Conservation (phyloP, 306 rosid species). For the Prunus salicina region DNA sequence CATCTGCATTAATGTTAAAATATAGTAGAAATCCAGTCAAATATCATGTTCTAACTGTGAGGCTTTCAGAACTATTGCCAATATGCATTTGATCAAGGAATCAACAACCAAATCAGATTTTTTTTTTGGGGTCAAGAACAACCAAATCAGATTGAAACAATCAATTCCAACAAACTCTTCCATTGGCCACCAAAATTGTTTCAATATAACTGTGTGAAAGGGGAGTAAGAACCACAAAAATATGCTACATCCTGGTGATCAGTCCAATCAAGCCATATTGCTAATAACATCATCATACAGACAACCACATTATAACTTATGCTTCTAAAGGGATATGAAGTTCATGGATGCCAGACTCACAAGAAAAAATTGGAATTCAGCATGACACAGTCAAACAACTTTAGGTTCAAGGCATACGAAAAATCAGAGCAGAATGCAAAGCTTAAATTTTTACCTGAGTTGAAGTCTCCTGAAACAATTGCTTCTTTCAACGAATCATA, state of each 20-base stretch:
- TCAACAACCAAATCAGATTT: neutral
- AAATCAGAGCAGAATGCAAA: constrained; percentile 9
- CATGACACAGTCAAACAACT: neutral
- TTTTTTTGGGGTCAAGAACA: neutral
- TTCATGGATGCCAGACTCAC: neutral
- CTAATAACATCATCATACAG: neutral
- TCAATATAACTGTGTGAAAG: neutral
- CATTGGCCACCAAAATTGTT: neutral
- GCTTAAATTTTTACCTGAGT: constrained; percentile 46
- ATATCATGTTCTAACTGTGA: neutral
- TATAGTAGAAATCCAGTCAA: constrained; percentile 13
- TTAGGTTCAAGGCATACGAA: neutral
- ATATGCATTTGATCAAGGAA: neutral
- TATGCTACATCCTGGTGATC: neutral
- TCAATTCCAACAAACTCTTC: neutral
- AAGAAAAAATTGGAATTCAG: neutral
- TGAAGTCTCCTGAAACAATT: constrained; percentile 45
- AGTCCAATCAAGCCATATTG: neutral
- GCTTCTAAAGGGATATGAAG: neutral
- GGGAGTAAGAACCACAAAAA: neutral
- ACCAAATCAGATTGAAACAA: neutral
- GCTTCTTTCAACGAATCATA: constrained; percentile 76
- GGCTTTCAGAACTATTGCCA: neutral
- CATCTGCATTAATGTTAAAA: constrained; percentile 54
- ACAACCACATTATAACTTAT: neutral